Percentiles rank a stretch among this genome's conserved stretches.
phyloP scores from a whole-genome alignment of 345 rosid genomes.

The Durio zibethinus region DNA sequence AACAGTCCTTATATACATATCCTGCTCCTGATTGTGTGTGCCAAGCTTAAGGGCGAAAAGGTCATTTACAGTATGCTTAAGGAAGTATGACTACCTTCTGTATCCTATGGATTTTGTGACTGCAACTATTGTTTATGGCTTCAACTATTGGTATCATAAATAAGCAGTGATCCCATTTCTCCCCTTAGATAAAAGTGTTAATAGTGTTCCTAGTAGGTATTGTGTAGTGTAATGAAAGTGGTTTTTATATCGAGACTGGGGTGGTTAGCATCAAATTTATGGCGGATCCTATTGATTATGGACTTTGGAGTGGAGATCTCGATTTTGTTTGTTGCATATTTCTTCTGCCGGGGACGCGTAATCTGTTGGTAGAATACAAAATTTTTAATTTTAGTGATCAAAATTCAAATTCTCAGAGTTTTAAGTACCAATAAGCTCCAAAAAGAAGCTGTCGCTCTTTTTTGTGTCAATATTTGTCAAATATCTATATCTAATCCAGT shows the following conservation, averaged over 20 bases:
- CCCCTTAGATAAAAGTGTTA: conserved; percentile 1
- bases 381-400: no score
- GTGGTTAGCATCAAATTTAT: background rate
- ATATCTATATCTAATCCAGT: no score
- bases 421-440: no score
- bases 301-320: conserved; percentile 2
- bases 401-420: no score
- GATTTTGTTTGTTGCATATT: background rate
- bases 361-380: no score
- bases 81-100: background rate
- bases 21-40: conserved; percentile 99
- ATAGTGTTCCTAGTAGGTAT: background rate
- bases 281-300: conserved; percentile 2
- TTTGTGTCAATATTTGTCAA: no score
- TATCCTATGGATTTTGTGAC: background rate
- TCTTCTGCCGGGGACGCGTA: no score
- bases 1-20: conserved; percentile 87
- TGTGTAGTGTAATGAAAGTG: conserved; percentile 5
- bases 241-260: conserved; percentile 4
- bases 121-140: conserved; percentile 6
- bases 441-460: no score
- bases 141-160: conserved; percentile 24
- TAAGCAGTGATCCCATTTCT: conserved; percentile 28
- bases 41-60: conserved; percentile 30
- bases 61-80: conserved; percentile 11